These are phyloP conservation scores for Atalantia buxifolia DNA, from an alignment of 345 rosid genomes.

Conservation along the genomic window DNA sequence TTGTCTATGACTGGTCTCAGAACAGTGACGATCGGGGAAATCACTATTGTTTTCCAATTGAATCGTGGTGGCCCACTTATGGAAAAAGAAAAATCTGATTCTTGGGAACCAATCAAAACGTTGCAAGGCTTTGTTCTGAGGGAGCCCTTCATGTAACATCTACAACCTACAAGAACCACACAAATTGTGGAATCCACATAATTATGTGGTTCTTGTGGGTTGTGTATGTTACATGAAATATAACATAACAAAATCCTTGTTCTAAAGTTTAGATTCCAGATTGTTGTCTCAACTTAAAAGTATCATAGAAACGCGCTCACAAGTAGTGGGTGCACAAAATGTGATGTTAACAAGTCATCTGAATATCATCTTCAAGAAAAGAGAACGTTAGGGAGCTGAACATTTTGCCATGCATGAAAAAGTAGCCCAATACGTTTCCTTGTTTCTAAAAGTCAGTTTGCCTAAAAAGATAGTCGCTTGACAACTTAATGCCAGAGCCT, in stretches of 20 bases:
- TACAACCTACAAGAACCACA: too few relatives aligned
- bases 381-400: not conserved
- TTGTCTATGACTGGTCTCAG: not conserved
- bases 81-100: not conserved
- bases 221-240: too few relatives aligned
- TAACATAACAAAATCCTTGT: too few relatives aligned
- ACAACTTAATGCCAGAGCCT: constrained; percentile 27
- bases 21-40: not conserved
- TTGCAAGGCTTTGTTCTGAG: not conserved
- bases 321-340: not conserved
- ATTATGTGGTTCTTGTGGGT: too few relatives aligned
- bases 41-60: not conserved
- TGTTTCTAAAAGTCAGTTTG: not conserved
- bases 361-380: not conserved
- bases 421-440: not conserved
- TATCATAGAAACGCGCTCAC: not conserved
- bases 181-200: too few relatives aligned
- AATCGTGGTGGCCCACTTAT: not conserved
- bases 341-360: not conserved
- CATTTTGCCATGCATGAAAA: not conserved
- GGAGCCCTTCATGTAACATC: too few relatives aligned
- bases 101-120: not conserved
- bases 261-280: too few relatives aligned
- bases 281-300: not conserved
- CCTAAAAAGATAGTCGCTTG: not conserved